Base-by-base conservation (phyloP, 371 early-diverging fungal species). In the Rhizopus microsporus region DNA sequence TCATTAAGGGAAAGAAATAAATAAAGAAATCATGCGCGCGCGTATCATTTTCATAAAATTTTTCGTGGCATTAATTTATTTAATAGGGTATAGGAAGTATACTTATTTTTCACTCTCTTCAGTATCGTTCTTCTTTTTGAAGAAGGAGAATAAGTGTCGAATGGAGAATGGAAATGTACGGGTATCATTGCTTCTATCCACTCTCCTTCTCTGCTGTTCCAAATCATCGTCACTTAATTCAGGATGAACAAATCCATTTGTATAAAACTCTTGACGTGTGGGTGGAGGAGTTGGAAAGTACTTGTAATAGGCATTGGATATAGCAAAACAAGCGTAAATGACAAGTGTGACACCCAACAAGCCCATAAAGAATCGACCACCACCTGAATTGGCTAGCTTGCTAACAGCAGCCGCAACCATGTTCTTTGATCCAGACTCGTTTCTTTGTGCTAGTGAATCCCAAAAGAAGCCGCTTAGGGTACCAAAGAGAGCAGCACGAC, bases 201-300 rank as follows among this genome's bases (percentile, higher is more conserved):
- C 2, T 23, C 23, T 23, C 23, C 23, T 23, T 23, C 23, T 23
- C 23, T 23, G 23, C 23, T 23, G 23, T 23, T 23, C 23, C 23
- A 23, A 23, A 23, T 23, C 23, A 32, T 10, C 10, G 0, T 34
- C 10, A n/a, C 42, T 40, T n/a, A 13, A n/a, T 37, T 58, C 53
- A 15, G 54, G 59, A 39, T 53, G 33, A 3, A 59, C 33, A 31
- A 63, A 54, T 37, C 57, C 53, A 43, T 65, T 57, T 6, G 59
- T 57, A 42, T 72, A 72, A 17, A 64, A 57, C 7, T 63, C 69
- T 5, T 58, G 50, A 8, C 75, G 53, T 2, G 72, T 67, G 15
- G 74, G 78, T 15, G 78, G 78, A 7, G 74, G 76, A 4, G 76
- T 78, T 34, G 79, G 79, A 39, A 78, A 78, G 31, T 75, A 75